A percentile compares a stretch with the other conserved stretches of the same genome.
Conservation (phyloP, 257 asterid species). For the Ilex asprella region DNA sequence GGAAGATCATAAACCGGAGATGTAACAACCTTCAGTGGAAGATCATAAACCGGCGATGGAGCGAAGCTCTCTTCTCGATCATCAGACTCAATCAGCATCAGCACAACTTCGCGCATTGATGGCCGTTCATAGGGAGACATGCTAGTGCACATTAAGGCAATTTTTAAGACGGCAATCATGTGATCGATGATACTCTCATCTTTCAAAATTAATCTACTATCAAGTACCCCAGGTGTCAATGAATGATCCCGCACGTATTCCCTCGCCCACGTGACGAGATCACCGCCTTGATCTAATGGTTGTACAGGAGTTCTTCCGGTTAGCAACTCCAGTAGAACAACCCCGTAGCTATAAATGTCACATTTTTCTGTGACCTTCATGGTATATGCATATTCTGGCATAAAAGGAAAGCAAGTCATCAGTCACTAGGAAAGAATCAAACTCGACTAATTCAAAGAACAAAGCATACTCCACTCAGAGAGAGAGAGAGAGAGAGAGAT, state of each 20-base stretch:
- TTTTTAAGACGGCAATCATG: slow-evolving; percentile 65
- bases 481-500: no score
- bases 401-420: not conserved
- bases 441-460: not conserved
- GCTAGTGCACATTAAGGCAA: slow-evolving; percentile 77
- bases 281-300: slow-evolving; percentile 82
- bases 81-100: slow-evolving; percentile 71
- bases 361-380: slow-evolving; percentile 93
- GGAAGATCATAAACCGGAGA: no score
- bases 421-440: not conserved
- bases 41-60: slow-evolving; percentile 45
- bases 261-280: slow-evolving; percentile 66
- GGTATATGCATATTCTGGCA: slow-evolving; percentile 83
- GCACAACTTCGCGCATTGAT: slow-evolving; percentile 78
- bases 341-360: slow-evolving; percentile 85
- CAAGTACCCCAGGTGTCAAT: slow-evolving; percentile 57
- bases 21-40: slow-evolving; percentile 5
- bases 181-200: slow-evolving; percentile 47
- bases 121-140: slow-evolving; percentile 77
- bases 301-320: slow-evolving; percentile 90
- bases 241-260: slow-evolving; percentile 49
- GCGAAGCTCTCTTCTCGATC: slow-evolving; percentile 43
- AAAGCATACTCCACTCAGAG: not conserved
- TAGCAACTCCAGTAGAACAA: slow-evolving; percentile 74
- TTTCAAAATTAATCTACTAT: slow-evolving; percentile 46